These are phyloP conservation scores for Ceratocystis eucalypticola DNA, from an alignment of 2,329 filamentous ascomycete genomes.

Conservation along the genomic window DNA sequence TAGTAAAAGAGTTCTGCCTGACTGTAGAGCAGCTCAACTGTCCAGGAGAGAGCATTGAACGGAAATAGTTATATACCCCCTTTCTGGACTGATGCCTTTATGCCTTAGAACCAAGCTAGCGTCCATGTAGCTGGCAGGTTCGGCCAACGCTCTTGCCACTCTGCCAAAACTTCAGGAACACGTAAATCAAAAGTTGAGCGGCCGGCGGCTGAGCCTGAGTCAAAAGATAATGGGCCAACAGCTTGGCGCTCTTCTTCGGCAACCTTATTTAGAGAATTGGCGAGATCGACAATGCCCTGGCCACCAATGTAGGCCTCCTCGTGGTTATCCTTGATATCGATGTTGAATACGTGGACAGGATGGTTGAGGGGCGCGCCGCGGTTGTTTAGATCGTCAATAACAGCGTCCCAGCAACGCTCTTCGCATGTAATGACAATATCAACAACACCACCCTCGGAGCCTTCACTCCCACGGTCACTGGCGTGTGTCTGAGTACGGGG, in stretches of 20 bases:
- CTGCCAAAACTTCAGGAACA: constrained; percentile 79
- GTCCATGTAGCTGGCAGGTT: constrained; percentile 88
- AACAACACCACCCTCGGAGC: constrained; percentile 77
- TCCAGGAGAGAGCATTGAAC: no score
- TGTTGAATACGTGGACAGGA: constrained; percentile 94
- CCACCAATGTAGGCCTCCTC: constrained; percentile 89
- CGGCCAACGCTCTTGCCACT: constrained; percentile 93
- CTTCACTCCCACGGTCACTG: constrained; percentile 61
- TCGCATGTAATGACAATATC: constrained; percentile 96
- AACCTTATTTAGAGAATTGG: constrained; percentile 66
- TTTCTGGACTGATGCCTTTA: constrained; percentile 30
- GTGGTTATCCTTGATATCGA: constrained; percentile 97
- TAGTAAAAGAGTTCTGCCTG: neutral
- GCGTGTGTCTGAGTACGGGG: constrained; percentile 60
- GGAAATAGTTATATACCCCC: no score
- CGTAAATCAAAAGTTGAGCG: constrained; percentile 76
- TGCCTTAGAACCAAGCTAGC: constrained; percentile 61
- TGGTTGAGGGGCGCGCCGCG: constrained; percentile 77
- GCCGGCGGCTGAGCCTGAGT: constrained; percentile 51
- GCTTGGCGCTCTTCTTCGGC: constrained; percentile 63
- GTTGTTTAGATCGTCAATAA: constrained; percentile 81
- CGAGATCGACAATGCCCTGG: constrained; percentile 80
- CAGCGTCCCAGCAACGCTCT: constrained; percentile 95
- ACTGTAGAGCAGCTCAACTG: no score
- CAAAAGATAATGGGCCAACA: constrained; percentile 52